Percentiles rank a stretch among this genome's conserved stretches.
Evolutionary conservation across 1,284 basidiomycete species (phyloP).

Genomic region (Boletellus sp.): DNA sequence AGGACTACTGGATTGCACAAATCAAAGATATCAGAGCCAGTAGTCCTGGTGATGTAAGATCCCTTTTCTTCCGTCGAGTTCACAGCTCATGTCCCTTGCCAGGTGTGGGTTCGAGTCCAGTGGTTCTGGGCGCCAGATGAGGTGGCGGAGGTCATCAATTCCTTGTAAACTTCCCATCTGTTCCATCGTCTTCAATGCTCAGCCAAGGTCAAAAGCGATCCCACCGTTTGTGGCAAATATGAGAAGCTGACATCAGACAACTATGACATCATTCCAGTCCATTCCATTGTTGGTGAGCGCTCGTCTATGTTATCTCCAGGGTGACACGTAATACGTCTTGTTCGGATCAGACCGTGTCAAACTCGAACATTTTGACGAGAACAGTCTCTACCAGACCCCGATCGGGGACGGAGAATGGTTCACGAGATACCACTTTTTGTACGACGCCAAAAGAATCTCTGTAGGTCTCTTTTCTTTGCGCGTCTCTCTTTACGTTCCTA

Average conservation of each 20-base stretch:
- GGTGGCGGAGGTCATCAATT: conserved; percentile 37
- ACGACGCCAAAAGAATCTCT: conserved; percentile 28
- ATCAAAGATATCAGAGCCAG: conserved; percentile 21
- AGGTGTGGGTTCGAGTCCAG: conserved; percentile 48
- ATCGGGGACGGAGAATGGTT: conserved; percentile 42
- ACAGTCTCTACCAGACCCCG: conserved; percentile 29
- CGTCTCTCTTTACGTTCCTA: not conserved
- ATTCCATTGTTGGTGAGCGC: conserved; percentile 39
- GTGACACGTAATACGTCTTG: not conserved
- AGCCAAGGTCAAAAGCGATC: conserved; percentile 30
- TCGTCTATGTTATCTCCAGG: not conserved
- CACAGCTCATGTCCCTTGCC: not conserved
- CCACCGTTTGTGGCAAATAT: conserved; percentile 33
- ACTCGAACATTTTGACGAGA: conserved; percentile 35
- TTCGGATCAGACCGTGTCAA: conserved; percentile 20
- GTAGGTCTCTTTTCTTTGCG: conserved; percentile 22
- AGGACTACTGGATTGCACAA: conserved; percentile 26
- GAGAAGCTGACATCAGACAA: conserved; percentile 47
- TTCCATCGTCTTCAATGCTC: not conserved
- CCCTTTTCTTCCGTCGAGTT: not conserved
- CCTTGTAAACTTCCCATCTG: conserved; percentile 38
- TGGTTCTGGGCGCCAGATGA: conserved; percentile 50
- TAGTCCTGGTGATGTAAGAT: conserved; percentile 14
- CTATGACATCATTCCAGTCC: conserved; percentile 39
- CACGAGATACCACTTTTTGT: conserved; percentile 39